Evolutionary conservation across 2,329 filamentous ascomycete genomes (phyloP), one percentile per base, ranked within the genome.

Genomic region (Phyllosticta citribraziliensis): DNA sequence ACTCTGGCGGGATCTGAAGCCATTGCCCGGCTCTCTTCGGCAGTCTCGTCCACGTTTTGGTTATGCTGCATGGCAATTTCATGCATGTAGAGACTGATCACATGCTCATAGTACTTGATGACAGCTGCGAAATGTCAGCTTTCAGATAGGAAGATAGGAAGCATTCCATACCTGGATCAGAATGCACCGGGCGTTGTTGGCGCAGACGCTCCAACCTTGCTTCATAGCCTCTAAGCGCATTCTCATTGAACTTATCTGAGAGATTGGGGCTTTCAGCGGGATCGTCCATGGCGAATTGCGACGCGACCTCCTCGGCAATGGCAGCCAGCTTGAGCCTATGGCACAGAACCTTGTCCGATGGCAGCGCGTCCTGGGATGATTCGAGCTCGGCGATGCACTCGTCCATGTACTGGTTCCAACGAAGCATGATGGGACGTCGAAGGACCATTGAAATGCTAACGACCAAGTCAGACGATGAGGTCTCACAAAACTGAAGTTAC

Each of bases 351-450:
- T 75, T 79, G 67, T 87, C 84, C 0, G 81, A 81, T 0, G 81
- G 78, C n/a, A 81, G 69, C 2, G 82, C 80, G 55, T 85, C 81
- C 0, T 80, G 75, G 2, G 83, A 82, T 1, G 72, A 80, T 64
- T 82, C 79, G 5, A 87, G 73, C 10, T 83, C 78, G 10, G 82
- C 78, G 35, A 86, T 70, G 65, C 81, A 84, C 66, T 87, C 83
- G 55, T 84, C 81, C 77, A 85, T 84, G 68, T 86, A 86, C 30
- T 83, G 78, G 25, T 79, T 81, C 82, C 83, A 86, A 17, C 82
- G 80, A 19, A 85, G 74, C 2, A 86, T 74, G 50, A 84, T 82
- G 0, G 82, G 79, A 14, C 84, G 78, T 51, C 84, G 76, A 47
- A 86, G 72, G 10, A 84, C 79, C 76, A 84, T 83, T 17, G 83